Percentiles rank a stretch among this genome's conserved stretches.
Evolutionary conservation across 768 basidiomycete species (phyloP).

Genomic region (Termitomyces sp.): DNA sequence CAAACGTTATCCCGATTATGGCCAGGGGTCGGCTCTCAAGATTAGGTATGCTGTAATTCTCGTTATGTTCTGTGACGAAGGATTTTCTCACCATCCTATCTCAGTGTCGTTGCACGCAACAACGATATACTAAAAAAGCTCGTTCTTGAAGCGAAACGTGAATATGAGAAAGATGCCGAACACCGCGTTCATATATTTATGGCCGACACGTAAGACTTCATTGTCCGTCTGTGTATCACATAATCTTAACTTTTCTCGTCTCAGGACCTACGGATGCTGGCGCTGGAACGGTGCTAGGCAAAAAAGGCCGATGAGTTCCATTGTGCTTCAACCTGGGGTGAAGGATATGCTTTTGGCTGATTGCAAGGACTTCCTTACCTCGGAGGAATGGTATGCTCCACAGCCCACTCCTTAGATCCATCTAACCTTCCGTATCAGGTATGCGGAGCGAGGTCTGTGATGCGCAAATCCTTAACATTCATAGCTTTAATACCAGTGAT

Average conservation of each 20-base stretch:
- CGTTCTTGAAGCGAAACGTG: conserved; percentile 82
- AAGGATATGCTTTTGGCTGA: conserved; percentile 89
- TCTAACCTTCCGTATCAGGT: conserved; percentile 46
- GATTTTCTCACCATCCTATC: conserved; percentile 9
- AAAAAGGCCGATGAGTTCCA: conserved; percentile 90
- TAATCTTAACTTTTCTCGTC: background rate
- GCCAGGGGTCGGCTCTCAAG: conserved; percentile 71
- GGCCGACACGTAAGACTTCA: conserved; percentile 73
- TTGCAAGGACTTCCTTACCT: conserved; percentile 80
- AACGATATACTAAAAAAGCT: conserved; percentile 87
- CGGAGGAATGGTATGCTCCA: conserved; percentile 74
- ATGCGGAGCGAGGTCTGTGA: conserved; percentile 79
- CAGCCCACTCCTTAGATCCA: conserved; percentile 4
- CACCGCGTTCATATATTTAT: conserved; percentile 88
- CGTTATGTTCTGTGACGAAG: conserved; percentile 16
- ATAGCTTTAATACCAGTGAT: conserved; percentile 10
- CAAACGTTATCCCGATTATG: conserved; percentile 73
- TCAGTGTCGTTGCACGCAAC: conserved; percentile 81
- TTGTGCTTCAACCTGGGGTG: conserved; percentile 84
- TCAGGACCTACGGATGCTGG: conserved; percentile 74
- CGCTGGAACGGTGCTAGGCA: conserved; percentile 86
- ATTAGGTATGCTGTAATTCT: conserved; percentile 55
- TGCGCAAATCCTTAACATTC: conserved; percentile 10
- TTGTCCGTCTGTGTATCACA: background rate
- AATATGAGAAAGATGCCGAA: conserved; percentile 89